Evolutionary conservation across 305 asterid species (phyloP).

Genomic region (Plantago coronopus): DNA sequence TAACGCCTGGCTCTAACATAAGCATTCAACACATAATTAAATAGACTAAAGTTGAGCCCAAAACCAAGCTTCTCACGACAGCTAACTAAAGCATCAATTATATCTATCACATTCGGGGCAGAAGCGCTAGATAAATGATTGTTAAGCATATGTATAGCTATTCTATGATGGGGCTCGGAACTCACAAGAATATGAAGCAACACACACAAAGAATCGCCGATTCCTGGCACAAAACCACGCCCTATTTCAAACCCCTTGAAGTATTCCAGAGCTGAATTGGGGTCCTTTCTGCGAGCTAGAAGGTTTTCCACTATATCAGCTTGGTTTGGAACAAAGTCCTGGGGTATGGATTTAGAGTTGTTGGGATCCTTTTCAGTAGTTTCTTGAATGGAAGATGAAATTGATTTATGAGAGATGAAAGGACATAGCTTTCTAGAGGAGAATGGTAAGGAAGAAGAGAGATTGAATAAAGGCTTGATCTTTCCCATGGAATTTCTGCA

Average conservation of each 20-base stretch:
- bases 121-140: slow-evolving; percentile 39
- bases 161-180: slow-evolving; percentile 29
- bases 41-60: slow-evolving; percentile 35
- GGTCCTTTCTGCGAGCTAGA: slow-evolving; percentile 45
- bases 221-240: slow-evolving; percentile 38
- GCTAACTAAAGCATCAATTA: slow-evolving; percentile 40
- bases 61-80: slow-evolving; percentile 47
- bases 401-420: slow-evolving; percentile 14
- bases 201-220: slow-evolving; percentile 55
- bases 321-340: slow-evolving; percentile 22
- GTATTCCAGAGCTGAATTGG: slow-evolving; percentile 48
- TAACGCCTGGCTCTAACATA: slow-evolving; percentile 43
- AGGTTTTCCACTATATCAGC: slow-evolving; percentile 39
- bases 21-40: slow-evolving; percentile 45
- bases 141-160: slow-evolving; percentile 38
- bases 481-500: slow-evolving; percentile 3
- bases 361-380: slow-evolving; percentile 4
- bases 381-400: slow-evolving; percentile 15
- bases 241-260: slow-evolving; percentile 39
- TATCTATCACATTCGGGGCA: slow-evolving; percentile 34
- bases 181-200: slow-evolving; percentile 64
- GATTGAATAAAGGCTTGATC: slow-evolving; percentile 24
- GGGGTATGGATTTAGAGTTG: slow-evolving; percentile 20
- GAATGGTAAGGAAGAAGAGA: slow-evolving; percentile 16
- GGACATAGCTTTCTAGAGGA: slow-evolving; percentile 19